These are phyloP conservation scores for Aspergillus candidus DNA, from an alignment of 2,329 filamentous ascomycete genomes.

Conservation along the genomic window DNA sequence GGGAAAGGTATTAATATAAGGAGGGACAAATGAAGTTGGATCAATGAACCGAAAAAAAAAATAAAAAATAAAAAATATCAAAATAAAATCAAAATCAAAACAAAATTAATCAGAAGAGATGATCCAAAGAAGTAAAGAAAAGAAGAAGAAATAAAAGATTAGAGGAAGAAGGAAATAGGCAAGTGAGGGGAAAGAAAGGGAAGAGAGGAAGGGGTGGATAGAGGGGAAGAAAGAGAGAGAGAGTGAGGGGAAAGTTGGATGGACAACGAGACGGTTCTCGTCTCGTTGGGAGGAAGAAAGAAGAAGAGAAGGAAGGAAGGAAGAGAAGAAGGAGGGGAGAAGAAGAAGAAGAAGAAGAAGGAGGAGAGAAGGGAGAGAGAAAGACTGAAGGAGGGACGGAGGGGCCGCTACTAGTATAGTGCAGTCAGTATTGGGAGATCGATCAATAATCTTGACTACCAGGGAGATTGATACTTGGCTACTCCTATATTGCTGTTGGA, in stretches of 20 bases:
- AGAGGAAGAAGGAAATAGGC: constrained; percentile 7
- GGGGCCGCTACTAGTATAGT: constrained; percentile 1
- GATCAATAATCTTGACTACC: no score
- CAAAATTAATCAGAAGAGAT: constrained; percentile 8
- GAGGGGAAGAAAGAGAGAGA: constrained; percentile 14
- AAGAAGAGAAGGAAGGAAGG: constrained; percentile 20
- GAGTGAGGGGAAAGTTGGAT: constrained; percentile 34
- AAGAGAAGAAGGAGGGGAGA: constrained; percentile 19
- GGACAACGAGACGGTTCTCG: constrained; percentile 37
- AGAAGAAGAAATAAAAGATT: constrained; percentile 9
- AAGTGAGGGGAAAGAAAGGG: constrained; percentile 8
- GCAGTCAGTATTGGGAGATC: background rate
- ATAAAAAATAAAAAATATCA: no score
- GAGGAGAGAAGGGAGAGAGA: constrained; percentile 8
- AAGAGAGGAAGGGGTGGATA: constrained; percentile 13
- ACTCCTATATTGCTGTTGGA: no score
- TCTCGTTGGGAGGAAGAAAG: constrained; percentile 29
- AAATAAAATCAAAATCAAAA: constrained; percentile 9
- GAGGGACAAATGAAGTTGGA: background rate
- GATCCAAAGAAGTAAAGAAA: constrained; percentile 11
- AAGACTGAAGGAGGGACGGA: background rate
- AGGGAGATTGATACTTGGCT: no score
- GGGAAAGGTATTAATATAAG: background rate
- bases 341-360: constrained; percentile 15
- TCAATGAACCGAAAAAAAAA: background rate